Base-by-base conservation (phyloP, 306 rosid genomes). In the Notholithocarpus densiflorus region DNA sequence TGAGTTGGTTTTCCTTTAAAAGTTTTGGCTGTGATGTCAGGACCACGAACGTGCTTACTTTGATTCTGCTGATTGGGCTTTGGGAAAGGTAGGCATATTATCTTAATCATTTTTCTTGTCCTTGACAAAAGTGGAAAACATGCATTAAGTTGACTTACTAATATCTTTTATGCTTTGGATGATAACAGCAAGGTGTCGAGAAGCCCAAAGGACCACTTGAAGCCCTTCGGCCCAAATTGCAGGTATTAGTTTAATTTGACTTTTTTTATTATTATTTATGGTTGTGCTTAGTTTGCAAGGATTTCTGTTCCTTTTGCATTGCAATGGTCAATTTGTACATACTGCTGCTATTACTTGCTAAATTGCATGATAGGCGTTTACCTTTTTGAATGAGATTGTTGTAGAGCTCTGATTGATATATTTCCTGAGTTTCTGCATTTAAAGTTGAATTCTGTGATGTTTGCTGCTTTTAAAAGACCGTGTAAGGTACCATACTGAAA, bases 61-160 rank as follows among this genome's bases (percentile, higher is more conserved):
- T 73, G 99, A 95, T 85, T 95, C 99, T 66, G 99, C 98, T 55
- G 98, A 95, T 83, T 95, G 98, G 99, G 99, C 99, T n/a, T 88
- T 95, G 80, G 98, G 99, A 88, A 95, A 95, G 99, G 99, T 93
- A 88, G 31, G 56, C 48, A 79, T 73, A 55, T 62, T 34, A 65
- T n/a, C 32, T 24, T 32, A 72, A 8, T 13, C 64, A 45, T 14
- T 75, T 29, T 52, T 59, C 77, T 56, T 26, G 57, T 78, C 55
- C 54, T 77, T 82, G 56, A n/a, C n/a, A 32, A 62, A 37, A 68
- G 69, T 27, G 59, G 7, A 4, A 23, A 69, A 82, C 24, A 11
- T 32, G 56, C 59, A 69, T 21, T 56, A 51, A 72, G 71, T 77
- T 82, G 48, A 75, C 86, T 78, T 24, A 48, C 57, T 31, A 81